Conservation (phyloP, 2,329 filamentous ascomycete species). For the Verruconis gallopava region DNA sequence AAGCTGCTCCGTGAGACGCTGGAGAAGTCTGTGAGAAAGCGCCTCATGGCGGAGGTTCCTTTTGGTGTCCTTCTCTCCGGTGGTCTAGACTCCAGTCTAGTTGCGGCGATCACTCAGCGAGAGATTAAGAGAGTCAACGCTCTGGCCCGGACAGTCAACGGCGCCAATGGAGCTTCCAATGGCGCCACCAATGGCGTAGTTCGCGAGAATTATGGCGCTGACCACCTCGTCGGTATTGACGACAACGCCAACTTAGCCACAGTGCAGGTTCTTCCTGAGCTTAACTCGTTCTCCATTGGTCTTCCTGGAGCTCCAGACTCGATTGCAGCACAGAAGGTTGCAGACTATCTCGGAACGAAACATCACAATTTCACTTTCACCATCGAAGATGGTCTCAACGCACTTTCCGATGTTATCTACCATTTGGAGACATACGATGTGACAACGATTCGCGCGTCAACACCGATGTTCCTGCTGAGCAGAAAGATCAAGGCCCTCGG, state of each 20-base stretch:
- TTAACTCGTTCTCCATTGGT: slow-evolving; percentile 98
- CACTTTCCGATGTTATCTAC: slow-evolving; percentile 92
- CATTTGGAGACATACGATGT: slow-evolving; percentile 97
- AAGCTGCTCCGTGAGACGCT: slow-evolving; percentile 69
- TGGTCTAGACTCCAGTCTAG: slow-evolving; percentile 87
- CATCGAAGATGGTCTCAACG: slow-evolving; percentile 91
- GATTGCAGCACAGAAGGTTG: slow-evolving; percentile 80
- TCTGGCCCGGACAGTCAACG: slow-evolving; percentile 29
- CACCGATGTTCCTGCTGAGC: slow-evolving; percentile 94
- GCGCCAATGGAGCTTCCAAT: slow-evolving; percentile 30
- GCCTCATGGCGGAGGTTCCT: slow-evolving; percentile 96
- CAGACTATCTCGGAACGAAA: slow-evolving; percentile 92
- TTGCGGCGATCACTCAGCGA: slow-evolving; percentile 88
- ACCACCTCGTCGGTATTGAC: slow-evolving; percentile 77
- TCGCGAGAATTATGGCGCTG: slow-evolving; percentile 16
- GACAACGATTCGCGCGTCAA: slow-evolving; percentile 94
- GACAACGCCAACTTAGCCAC: slow-evolving; percentile 82
- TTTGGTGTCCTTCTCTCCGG: slow-evolving; percentile 94
- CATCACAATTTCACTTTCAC: slow-evolving; percentile 98
- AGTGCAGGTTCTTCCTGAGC: slow-evolving; percentile 79
- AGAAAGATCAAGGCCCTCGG: slow-evolving; percentile 99
- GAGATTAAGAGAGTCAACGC: slow-evolving; percentile 70
- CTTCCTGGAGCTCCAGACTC: slow-evolving; percentile 87
- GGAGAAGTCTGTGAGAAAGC: slow-evolving; percentile 86
- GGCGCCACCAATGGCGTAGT: slow-evolving; percentile 41